Evolutionary conservation across 2,329 filamentous ascomycete genomes (phyloP), one percentile per base, ranked within the genome.

Genomic region (Fusarium sulawesiense): DNA sequence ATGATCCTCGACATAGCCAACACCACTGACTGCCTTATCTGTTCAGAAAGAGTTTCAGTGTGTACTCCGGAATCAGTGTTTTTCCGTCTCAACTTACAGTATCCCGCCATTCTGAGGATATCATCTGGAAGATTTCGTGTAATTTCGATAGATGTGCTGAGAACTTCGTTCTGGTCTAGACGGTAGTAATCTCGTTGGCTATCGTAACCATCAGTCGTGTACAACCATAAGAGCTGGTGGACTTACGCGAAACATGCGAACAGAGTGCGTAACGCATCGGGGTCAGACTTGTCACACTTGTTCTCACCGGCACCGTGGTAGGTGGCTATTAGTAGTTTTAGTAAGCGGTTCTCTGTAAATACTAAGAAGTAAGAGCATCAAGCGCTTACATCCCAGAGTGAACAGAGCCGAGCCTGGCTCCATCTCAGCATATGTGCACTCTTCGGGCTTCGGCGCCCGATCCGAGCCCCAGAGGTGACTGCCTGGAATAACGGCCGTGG

Each of bases 151-250:
- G 45, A 45, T 8, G 55, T 41, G 4, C 44, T 49, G 13, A 56
- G 42, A 4, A 50, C 45, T 20, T 50, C 54, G 11, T 56, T 34
- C 11, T 56, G 54, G 16, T 50, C 44, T 8, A 34, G 29, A 3
- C 54, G 54, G 34, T 42, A 57, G 5, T 53, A 53, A 10, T 57
- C 55, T 1, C 55, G 46, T 3, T 57, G 46, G 6, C 55, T 57
- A 8, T 1, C 6, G 1, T 3, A 1, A 1, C 2, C 3, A 4
- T 27, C 4, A 27, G 25, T 46, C 1, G 6, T 6, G 23, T n/a
- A 8, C 11, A 0, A 12, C 12, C 11, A 8, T 4, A 18, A 9
- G 7, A 46, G 2, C 8, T 25, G 4, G 3, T 11, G 14, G 10
- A 23, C 45, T 42, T 2, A 51, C 55, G 44, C 46, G n/a, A 57